Conservation (phyloP, 2,329 filamentous ascomycete species). For the Bisporella sp. region DNA sequence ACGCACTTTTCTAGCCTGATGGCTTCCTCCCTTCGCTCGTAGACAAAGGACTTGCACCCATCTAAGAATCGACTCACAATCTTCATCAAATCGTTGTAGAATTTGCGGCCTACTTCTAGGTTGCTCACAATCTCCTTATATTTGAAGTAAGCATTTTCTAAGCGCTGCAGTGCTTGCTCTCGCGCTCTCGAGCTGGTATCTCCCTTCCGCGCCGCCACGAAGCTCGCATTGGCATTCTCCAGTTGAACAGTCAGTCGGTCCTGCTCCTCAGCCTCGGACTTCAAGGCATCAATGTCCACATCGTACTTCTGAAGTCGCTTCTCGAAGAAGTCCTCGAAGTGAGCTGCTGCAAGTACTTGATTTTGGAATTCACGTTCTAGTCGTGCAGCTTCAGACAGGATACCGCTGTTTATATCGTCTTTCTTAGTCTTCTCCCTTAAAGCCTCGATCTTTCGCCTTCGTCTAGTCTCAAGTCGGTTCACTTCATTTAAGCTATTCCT, state of each 20-base stretch:
- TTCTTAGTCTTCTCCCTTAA: constrained; percentile 72
- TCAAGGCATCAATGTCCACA: constrained; percentile 62
- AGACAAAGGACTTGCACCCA: constrained; percentile 69
- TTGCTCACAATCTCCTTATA: constrained; percentile 96
- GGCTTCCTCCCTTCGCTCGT: constrained; percentile 74
- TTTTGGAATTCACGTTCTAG: constrained; percentile 82
- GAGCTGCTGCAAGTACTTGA: constrained; percentile 75
- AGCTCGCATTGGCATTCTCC: constrained; percentile 69
- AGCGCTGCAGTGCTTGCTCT: constrained; percentile 75
- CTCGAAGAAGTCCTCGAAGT: constrained; percentile 91
- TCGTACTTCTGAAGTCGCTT: constrained; percentile 77
- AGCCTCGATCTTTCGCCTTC: constrained; percentile 71
- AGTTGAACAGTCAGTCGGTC: constrained; percentile 63
- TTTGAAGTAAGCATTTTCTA: constrained; percentile 89
- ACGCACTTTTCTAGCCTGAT: constrained; percentile 65
- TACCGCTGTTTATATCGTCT: constrained; percentile 83
- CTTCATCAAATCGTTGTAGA: constrained; percentile 91
- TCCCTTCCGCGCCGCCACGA: constrained; percentile 59
- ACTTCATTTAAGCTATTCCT: constrained; percentile 81
- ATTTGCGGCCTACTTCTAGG: constrained; percentile 84
- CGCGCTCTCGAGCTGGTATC: constrained; percentile 62
- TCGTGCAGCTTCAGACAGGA: constrained; percentile 75
- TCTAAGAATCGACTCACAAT: constrained; percentile 84
- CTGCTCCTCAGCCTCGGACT: constrained; percentile 70
- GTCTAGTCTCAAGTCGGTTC: constrained; percentile 70